A percentile compares a stretch with the other conserved stretches of the same genome.
These are phyloP conservation scores for Aspergillus piperis DNA, from an alignment of 2,329 filamentous ascomycete species.

Conservation along the genomic window DNA sequence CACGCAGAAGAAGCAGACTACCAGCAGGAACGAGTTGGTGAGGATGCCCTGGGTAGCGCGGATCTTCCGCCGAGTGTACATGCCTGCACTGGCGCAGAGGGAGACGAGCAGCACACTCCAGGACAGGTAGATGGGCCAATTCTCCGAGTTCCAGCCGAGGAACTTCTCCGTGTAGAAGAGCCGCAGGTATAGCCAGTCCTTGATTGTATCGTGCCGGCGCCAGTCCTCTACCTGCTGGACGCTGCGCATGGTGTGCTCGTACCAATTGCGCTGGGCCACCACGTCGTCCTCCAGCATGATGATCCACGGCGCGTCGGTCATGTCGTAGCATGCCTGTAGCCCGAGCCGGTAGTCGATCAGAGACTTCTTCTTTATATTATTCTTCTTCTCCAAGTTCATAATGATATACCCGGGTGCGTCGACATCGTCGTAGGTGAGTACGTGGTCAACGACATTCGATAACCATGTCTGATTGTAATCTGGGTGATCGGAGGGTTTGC, in stretches of 20 bases:
- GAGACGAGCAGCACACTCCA: constrained; percentile 32
- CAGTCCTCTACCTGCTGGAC: constrained; percentile 36
- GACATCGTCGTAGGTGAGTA: constrained; percentile 44
- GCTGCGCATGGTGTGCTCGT: constrained; percentile 42
- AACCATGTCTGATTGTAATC: constrained; percentile 48
- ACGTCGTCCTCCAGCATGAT: constrained; percentile 52
- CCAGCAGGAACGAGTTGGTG: constrained; percentile 27
- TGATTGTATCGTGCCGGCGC: constrained; percentile 13
- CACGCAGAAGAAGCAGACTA: constrained; percentile 33
- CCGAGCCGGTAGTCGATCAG: constrained; percentile 49
- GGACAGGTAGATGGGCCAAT: constrained; percentile 41
- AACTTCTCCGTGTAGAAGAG: constrained; percentile 52
- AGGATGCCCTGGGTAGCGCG: constrained; percentile 21
- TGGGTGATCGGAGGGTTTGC: constrained; percentile 44
- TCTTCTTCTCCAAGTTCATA: constrained; percentile 16
- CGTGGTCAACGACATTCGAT: constrained; percentile 39
- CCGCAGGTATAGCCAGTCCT: constrained; percentile 45
- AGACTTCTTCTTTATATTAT: constrained; percentile 40
- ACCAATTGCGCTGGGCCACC: constrained; percentile 51
- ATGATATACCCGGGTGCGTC: constrained; percentile 18
- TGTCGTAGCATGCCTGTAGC: constrained; percentile 42
- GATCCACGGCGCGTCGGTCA: constrained; percentile 44
- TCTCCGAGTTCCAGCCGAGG: constrained; percentile 48
- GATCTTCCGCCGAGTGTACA: constrained; percentile 17
- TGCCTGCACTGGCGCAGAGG: constrained; percentile 19